phyloP scores from a whole-genome alignment of 2,329 filamentous ascomycete species.

The Fusarium sulawesiense region DNA sequence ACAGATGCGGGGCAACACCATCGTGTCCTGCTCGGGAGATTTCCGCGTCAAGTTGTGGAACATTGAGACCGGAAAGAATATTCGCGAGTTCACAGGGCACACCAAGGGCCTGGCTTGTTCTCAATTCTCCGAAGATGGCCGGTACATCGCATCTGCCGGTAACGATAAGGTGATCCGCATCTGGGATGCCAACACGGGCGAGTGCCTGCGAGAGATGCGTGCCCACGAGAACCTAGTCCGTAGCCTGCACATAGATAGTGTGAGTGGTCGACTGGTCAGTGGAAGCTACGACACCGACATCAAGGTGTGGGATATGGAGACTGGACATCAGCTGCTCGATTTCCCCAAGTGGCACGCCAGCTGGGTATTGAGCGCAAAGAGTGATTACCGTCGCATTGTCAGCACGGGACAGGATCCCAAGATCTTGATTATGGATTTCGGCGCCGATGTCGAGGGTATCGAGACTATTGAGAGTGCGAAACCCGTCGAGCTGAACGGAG shows the following conservation, averaged over 20 bases:
- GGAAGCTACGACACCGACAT: conserved; percentile 96
- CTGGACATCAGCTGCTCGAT: conserved; percentile 80
- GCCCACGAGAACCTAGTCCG: conserved; percentile 90
- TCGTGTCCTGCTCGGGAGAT: conserved; percentile 94
- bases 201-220: conserved; percentile 81
- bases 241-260: conserved; percentile 88
- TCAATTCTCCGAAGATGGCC: conserved; percentile 95
- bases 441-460: conserved; percentile 67
- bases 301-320: conserved; percentile 90
- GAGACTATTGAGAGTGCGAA: conserved; percentile 65
- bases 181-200: conserved; percentile 92
- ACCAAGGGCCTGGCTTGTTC: conserved; percentile 95
- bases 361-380: conserved; percentile 97
- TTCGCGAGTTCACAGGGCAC: conserved; percentile 90
- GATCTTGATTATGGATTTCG: conserved; percentile 95
- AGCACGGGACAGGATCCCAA: conserved; percentile 95
- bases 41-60: conserved; percentile 97
- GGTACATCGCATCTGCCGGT: conserved; percentile 90
- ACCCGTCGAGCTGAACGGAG: conserved; percentile 26
- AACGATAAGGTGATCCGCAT: conserved; percentile 97
- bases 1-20: conserved; percentile 90
- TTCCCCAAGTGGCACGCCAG: conserved; percentile 96
- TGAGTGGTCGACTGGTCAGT: conserved; percentile 86
- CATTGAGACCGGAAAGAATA: conserved; percentile 85
- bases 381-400: conserved; percentile 93